These are phyloP conservation scores for Tetracladium setigerum DNA, from an alignment of 495 filamentous ascomycete genomes.

Conservation along the genomic window DNA sequence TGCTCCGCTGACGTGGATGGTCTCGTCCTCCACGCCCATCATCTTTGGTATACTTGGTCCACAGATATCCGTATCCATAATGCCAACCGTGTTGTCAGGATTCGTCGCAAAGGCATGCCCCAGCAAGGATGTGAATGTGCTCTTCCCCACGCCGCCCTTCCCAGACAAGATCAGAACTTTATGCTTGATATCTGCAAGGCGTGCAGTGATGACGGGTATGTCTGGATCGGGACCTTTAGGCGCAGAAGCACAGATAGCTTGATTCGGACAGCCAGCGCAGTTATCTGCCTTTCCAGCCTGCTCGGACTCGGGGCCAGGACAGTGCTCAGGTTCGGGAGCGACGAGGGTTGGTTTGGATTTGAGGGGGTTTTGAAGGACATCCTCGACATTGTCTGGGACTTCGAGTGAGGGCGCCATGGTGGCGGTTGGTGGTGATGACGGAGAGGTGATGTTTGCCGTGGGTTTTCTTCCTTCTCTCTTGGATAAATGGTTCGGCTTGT, in stretches of 20 bases:
- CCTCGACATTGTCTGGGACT: constrained; percentile 53
- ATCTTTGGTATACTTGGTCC: constrained; percentile 94
- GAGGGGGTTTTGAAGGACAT: constrained; percentile 58
- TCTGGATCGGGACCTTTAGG: constrained; percentile 97
- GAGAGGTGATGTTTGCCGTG: no score
- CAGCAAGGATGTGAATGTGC: constrained; percentile 80
- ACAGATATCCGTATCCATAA: constrained; percentile 97
- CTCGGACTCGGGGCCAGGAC: constrained; percentile 86
- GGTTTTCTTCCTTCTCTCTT: no score
- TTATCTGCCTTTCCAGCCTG: constrained; percentile 78
- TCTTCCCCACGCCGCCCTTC: constrained; percentile 96
- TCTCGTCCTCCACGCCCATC: constrained; percentile 92
- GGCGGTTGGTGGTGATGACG: not conserved
- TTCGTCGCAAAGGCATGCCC: constrained; percentile 81
- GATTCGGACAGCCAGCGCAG: constrained; percentile 92
- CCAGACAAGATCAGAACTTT: constrained; percentile 89
- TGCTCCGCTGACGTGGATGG: constrained; percentile 70
- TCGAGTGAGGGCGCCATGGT: constrained; percentile 66
- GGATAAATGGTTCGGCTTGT: no score
- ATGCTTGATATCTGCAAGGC: constrained; percentile 73
- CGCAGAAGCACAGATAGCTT: constrained; percentile 85
- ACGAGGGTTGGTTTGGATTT: constrained; percentile 72
- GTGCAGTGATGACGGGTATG: constrained; percentile 75
- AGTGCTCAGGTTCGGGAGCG: constrained; percentile 94
- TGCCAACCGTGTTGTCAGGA: constrained; percentile 65